These are phyloP conservation scores for Cyclostephanos tholiformis DNA, from an alignment of 108 stramenopile species.

Conservation along the genomic window DNA sequence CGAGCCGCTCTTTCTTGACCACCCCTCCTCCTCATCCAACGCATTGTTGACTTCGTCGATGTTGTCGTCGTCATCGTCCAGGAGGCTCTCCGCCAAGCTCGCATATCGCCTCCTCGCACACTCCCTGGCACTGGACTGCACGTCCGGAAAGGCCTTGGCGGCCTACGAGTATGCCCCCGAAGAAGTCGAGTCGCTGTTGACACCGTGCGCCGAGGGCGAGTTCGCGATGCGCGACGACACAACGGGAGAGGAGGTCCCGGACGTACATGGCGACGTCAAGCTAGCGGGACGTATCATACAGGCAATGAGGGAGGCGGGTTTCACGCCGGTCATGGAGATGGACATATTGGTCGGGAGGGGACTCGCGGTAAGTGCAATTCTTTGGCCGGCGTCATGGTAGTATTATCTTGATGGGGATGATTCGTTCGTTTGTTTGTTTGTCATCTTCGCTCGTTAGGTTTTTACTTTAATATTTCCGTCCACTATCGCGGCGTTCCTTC, in stretches of 20 bases:
- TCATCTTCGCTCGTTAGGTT: too few species aligned
- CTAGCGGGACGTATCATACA: constrained; percentile 52
- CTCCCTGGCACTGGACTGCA: constrained; percentile 65
- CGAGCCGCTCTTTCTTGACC: constrained; percentile 5
- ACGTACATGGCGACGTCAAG: constrained; percentile 46
- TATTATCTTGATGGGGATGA: too few species aligned
- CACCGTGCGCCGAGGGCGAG: constrained; percentile 16
- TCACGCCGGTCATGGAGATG: constrained; percentile 74
- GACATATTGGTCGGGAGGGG: constrained; percentile 72
- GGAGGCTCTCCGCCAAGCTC: constrained; percentile 58
- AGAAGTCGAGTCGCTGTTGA: constrained; percentile 11
- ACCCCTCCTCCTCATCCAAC: constrained; percentile 19
- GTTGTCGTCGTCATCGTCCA: background rate
- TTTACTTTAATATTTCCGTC: too few species aligned
- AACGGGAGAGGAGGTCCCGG: constrained; percentile 19
- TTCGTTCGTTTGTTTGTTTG: too few species aligned
- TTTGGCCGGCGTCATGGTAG: background rate
- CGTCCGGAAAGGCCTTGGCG: constrained; percentile 46
- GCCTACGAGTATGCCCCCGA: constrained; percentile 17
- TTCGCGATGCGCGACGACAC: constrained; percentile 17
- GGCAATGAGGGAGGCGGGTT: constrained; percentile 74
- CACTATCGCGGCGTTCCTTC: too few species aligned
- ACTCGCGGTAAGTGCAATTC: constrained; percentile 49
- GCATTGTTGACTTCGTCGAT: background rate
- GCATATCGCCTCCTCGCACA: constrained; percentile 68